phyloP scores from a whole-genome alignment of 108 stramenopile species.

The Bacterosira constricta region DNA sequence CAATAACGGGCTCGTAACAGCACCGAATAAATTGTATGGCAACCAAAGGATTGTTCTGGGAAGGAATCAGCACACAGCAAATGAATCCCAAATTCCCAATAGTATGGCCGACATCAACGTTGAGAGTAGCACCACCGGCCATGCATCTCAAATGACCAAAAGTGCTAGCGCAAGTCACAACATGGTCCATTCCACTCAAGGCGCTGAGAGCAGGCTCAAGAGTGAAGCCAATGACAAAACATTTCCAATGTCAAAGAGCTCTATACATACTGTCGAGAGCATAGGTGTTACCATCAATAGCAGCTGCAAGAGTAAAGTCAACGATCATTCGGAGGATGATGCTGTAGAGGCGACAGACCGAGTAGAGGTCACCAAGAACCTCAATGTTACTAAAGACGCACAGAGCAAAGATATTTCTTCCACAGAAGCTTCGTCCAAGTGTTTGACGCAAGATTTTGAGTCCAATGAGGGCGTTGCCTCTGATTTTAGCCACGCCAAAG shows the following conservation, averaged over 20 bases:
- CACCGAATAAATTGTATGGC: not conserved
- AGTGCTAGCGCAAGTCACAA: not conserved
- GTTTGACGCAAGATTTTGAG: slow-evolving; percentile 9
- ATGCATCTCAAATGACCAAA: not conserved
- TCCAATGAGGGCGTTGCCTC: not conserved
- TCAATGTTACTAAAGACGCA: not conserved
- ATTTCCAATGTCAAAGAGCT: not conserved
- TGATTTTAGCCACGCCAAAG: not conserved
- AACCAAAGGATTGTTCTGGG: not conserved
- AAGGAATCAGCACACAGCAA: not conserved
- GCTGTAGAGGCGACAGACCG: not conserved
- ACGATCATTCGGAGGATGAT: not conserved
- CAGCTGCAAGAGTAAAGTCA: not conserved
- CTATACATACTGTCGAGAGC: not conserved
- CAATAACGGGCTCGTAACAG: not conserved
- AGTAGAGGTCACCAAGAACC: not conserved
- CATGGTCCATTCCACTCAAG: not conserved
- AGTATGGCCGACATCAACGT: not conserved
- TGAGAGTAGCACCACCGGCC: not conserved
- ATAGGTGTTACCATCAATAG: not conserved
- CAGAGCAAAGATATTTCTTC: not conserved
- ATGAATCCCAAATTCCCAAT: not conserved
- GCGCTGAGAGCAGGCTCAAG: not conserved
- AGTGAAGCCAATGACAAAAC: not conserved
- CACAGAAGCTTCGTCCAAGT: not conserved